Percentiles rank a stretch among this genome's conserved stretches.
phyloP scores from a whole-genome alignment of 2,329 filamentous ascomycete genomes.

The Aspergillus pseudoterreus region DNA sequence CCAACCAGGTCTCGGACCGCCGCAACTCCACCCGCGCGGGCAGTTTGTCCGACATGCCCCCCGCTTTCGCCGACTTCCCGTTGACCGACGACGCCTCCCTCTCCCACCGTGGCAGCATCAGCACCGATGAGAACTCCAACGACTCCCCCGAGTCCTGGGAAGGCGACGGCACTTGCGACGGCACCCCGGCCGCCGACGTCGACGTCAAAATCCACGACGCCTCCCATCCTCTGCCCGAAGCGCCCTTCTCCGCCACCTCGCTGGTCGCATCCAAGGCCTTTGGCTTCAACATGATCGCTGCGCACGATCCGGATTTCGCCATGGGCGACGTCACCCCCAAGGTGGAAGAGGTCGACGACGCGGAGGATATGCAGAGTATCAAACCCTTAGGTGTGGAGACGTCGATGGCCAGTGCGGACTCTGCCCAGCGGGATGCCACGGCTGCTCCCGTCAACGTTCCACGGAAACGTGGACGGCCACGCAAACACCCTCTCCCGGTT shows the following conservation, averaged over 20 bases:
- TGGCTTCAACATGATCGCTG: constrained; percentile 22
- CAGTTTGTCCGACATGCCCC: constrained; percentile 19
- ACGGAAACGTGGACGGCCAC: constrained; percentile 72
- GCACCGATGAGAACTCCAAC: constrained; percentile 32
- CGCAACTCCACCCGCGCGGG: constrained; percentile 20
- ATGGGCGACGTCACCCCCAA: constrained; percentile 47
- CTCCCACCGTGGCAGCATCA: constrained; percentile 29
- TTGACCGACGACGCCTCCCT: constrained; percentile 26
- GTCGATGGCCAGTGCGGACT: constrained; percentile 14
- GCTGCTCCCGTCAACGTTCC: constrained; percentile 33
- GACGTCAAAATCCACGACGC: constrained; percentile 18
- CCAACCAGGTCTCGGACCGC: constrained; percentile 5
- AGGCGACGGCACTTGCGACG: constrained; percentile 20
- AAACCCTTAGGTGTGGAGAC: constrained; percentile 27
- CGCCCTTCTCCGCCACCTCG: constrained; percentile 6
- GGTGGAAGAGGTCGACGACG: constrained; percentile 51
- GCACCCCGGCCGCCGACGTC: constrained; percentile 18
- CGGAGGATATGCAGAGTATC: constrained; percentile 32
- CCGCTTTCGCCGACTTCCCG: constrained; percentile 21
- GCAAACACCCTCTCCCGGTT: constrained; percentile 69
- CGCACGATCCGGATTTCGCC: constrained; percentile 16
- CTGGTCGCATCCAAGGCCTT: constrained; percentile 19
- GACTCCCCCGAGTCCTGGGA: constrained; percentile 29
- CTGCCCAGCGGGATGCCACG: constrained; percentile 19
- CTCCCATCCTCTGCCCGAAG: constrained; percentile 11